A percentile compares a stretch with the other conserved stretches of the same genome.
These are phyloP conservation scores for Takakia lepidozioides DNA, from an alignment of 225 moss, liverwort and hornwort genomes.

Conservation along the genomic window DNA sequence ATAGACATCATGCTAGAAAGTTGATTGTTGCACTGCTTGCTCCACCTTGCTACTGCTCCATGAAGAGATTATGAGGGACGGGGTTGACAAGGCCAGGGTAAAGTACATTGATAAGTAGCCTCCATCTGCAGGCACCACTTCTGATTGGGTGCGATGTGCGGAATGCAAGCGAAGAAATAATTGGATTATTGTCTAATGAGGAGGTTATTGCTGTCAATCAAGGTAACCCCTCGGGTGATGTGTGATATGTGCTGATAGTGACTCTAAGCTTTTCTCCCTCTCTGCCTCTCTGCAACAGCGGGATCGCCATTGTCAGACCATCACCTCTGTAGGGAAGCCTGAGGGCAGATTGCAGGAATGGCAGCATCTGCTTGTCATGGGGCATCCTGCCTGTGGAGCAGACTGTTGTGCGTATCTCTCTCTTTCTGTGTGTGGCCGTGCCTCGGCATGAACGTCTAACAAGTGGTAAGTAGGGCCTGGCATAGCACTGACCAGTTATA, in stretches of 20 bases:
- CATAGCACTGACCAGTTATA: background rate
- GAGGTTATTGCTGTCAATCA: slow-evolving; percentile 97
- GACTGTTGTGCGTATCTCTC: too few relatives aligned
- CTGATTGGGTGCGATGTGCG: slow-evolving; percentile 88
- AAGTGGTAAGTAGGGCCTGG: background rate
- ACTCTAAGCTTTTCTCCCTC: background rate
- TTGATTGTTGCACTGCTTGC: too few relatives aligned
- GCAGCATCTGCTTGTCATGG: too few relatives aligned
- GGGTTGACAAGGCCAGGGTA: too few relatives aligned
- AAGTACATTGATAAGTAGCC: too few relatives aligned
- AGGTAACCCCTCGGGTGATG: slow-evolving; percentile 25
- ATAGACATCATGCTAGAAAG: too few relatives aligned
- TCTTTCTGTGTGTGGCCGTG: too few relatives aligned
- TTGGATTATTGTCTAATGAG: slow-evolving; percentile 63
- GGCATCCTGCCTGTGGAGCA: too few relatives aligned
- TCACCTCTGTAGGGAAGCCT: background rate
- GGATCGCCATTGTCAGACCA: background rate
- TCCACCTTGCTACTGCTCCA: too few relatives aligned
- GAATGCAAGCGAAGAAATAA: slow-evolving; percentile 40
- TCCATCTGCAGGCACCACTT: slow-evolving; percentile 88
- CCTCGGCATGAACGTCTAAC: background rate
- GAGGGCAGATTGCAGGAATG: background rate
- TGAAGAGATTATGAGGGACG: too few relatives aligned
- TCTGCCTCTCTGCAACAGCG: background rate
- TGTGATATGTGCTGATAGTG: background rate